phyloP scores from a whole-genome alignment of 768 basidiomycete genomes.

The Imleria badia region DNA sequence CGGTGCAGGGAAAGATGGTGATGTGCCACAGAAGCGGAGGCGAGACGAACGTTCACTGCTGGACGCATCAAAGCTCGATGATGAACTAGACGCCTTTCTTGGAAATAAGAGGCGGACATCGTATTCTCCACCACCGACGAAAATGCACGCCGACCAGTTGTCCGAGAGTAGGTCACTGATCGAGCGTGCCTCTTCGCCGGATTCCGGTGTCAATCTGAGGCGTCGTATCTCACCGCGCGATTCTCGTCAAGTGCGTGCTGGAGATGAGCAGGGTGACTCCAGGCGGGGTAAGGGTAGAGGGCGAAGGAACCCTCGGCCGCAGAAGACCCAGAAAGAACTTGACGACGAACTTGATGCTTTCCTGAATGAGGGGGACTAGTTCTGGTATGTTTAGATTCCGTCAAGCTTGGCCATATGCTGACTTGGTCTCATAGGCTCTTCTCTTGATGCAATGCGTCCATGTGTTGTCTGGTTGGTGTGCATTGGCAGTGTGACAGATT shows the following conservation, averaged over 20 bases:
- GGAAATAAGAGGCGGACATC: constrained; percentile 42
- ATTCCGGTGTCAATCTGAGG: constrained; percentile 40
- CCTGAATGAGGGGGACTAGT: constrained; percentile 49
- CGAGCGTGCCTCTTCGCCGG: constrained; percentile 53
- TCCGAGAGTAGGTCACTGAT: constrained; percentile 51
- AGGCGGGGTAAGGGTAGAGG: constrained; percentile 33
- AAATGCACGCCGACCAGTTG: constrained; percentile 69
- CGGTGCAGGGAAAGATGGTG: constrained; percentile 59
- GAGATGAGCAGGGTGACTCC: constrained; percentile 26
- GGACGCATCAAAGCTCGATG: constrained; percentile 52
- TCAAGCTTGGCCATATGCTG: background rate
- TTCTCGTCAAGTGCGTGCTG: constrained; percentile 19
- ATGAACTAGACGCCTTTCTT: constrained; percentile 70
- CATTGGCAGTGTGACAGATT: background rate
- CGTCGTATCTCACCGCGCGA: constrained; percentile 42
- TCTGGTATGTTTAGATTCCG: constrained; percentile 4
- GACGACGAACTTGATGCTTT: constrained; percentile 85
- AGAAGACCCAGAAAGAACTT: constrained; percentile 70
- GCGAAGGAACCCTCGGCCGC: constrained; percentile 42
- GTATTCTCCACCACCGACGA: constrained; percentile 52
- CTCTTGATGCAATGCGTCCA: background rate
- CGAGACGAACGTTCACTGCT: constrained; percentile 32
- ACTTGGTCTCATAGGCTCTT: background rate
- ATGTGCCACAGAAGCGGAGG: constrained; percentile 38
- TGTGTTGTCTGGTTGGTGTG: background rate